phyloP scores from a whole-genome alignment of 2,329 filamentous ascomycete genomes.

The Cercospora janseana region DNA sequence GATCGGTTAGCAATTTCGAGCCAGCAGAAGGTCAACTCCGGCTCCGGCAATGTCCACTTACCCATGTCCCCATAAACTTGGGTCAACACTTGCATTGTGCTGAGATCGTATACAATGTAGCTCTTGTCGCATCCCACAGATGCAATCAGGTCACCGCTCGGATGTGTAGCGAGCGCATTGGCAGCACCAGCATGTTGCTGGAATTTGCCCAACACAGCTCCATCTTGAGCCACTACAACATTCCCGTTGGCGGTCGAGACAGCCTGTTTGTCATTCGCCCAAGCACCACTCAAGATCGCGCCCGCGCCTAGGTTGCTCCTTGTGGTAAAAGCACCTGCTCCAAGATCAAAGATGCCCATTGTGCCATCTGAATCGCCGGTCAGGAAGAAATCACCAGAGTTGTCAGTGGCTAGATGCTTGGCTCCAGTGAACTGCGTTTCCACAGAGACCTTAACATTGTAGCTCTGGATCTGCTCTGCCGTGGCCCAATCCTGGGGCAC shows the following conservation, averaged over 20 bases:
- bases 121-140: slow-evolving; percentile 91
- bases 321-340: slow-evolving; percentile 71
- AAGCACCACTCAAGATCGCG: slow-evolving; percentile 65
- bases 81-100: slow-evolving; percentile 64
- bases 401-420: slow-evolving; percentile 57
- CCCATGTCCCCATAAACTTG: slow-evolving; percentile 78
- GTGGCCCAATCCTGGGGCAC: slow-evolving; percentile 83
- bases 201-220: slow-evolving; percentile 66
- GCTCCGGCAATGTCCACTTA: slow-evolving; percentile 49
- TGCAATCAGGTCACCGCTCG: slow-evolving; percentile 76
- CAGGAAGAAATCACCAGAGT: slow-evolving; percentile 64
- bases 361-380: slow-evolving; percentile 73
- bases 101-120: slow-evolving; percentile 83
- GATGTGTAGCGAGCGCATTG: slow-evolving; percentile 76
- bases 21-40: not conserved
- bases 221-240: slow-evolving; percentile 76
- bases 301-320: slow-evolving; percentile 62
- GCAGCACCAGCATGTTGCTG: slow-evolving; percentile 79
- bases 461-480: slow-evolving; percentile 64
- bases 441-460: slow-evolving; percentile 54
- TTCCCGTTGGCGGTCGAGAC: slow-evolving; percentile 72
- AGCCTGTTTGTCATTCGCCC: slow-evolving; percentile 66
- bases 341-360: slow-evolving; percentile 75
- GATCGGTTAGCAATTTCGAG: slow-evolving; percentile 31
- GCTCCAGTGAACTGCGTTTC: slow-evolving; percentile 61